Conservation (phyloP, 495 filamentous ascomycete species). For the Xylaria scruposa region DNA sequence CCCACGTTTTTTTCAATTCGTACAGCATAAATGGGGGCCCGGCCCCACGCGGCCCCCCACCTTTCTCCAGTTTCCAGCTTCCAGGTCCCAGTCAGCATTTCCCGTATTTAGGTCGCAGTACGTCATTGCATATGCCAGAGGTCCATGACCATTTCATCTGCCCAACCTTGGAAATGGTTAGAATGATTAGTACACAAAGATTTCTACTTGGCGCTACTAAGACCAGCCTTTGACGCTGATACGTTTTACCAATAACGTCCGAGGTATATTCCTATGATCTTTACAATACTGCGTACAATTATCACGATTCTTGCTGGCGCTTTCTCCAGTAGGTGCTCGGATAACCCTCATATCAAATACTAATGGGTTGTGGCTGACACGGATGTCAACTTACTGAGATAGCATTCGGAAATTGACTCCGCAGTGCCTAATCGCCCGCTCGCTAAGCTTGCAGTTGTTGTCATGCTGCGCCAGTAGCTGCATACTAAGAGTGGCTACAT, state of each 20-base stretch:
- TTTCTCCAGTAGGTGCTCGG: not conserved
- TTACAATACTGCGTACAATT: not conserved
- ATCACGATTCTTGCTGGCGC: conserved; percentile 17
- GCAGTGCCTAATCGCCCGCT: not conserved
- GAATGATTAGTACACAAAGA: not conserved
- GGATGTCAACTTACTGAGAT: not conserved
- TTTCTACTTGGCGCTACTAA: not conserved
- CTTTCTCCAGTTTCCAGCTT: conserved; percentile 12
- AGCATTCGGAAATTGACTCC: conserved; percentile 1
- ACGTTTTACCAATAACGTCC: not conserved
- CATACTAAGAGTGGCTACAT: not conserved
- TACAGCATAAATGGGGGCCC: conserved; percentile 6
- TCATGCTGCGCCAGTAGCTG: conserved; percentile 5
- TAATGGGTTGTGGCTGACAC: not conserved
- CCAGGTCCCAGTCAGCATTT: conserved; percentile 12
- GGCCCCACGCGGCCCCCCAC: conserved; percentile 4
- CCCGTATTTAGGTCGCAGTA: conserved; percentile 3
- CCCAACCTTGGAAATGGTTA: not conserved
- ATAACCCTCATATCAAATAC: not conserved
- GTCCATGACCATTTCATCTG: not conserved
- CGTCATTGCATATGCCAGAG: not conserved
- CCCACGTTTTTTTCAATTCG: conserved; percentile 7
- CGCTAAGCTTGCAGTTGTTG: not conserved
- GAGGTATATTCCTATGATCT: too few species aligned
- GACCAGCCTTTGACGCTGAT: not conserved